A percentile compares a stretch with the other conserved stretches of the same genome.
Evolutionary conservation across 192 early-diverging fungal species (phyloP).

Genomic region (Coemansia sp.): DNA sequence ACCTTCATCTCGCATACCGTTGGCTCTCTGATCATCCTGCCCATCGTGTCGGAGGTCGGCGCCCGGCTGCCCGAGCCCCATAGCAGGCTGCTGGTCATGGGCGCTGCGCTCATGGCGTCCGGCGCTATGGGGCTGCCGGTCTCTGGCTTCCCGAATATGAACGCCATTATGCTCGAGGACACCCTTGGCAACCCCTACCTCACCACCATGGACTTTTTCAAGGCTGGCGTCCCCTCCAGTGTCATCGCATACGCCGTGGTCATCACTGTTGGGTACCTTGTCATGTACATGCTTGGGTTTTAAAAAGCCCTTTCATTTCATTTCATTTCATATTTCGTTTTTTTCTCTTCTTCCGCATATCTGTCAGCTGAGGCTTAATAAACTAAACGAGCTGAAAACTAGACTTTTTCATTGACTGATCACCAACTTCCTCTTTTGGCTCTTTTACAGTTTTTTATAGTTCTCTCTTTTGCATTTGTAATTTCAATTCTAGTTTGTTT

Average conservation of each 20-base stretch:
- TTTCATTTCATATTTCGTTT: not conserved
- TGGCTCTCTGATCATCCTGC: slow-evolving; percentile 92
- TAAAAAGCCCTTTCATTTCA: slow-evolving; percentile 13
- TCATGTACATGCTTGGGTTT: slow-evolving; percentile 67
- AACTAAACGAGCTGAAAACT: too few species aligned
- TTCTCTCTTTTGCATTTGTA: not conserved
- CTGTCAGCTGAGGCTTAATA: too few species aligned
- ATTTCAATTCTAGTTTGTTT: too few species aligned
- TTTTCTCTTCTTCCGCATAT: not conserved
- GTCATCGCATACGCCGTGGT: slow-evolving; percentile 70
- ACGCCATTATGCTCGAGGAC: slow-evolving; percentile 91
- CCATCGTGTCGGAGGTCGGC: slow-evolving; percentile 90
- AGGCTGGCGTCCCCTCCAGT: slow-evolving; percentile 75
- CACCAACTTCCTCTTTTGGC: not conserved
- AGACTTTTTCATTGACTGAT: not conserved
- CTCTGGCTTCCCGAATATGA: slow-evolving; percentile 97
- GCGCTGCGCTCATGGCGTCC: slow-evolving; percentile 79
- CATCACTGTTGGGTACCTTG: slow-evolving; percentile 73
- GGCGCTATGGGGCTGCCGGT: slow-evolving; percentile 92
- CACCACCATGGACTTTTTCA: slow-evolving; percentile 79
- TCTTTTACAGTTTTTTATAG: not conserved
- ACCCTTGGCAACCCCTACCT: slow-evolving; percentile 82
- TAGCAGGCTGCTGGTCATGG: slow-evolving; percentile 80
- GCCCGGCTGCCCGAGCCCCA: slow-evolving; percentile 73
- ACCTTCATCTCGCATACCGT: slow-evolving; percentile 97